These are phyloP conservation scores for Saturnispora ahearnii DNA, from an alignment of 805 yeast species.

Conservation along the genomic window DNA sequence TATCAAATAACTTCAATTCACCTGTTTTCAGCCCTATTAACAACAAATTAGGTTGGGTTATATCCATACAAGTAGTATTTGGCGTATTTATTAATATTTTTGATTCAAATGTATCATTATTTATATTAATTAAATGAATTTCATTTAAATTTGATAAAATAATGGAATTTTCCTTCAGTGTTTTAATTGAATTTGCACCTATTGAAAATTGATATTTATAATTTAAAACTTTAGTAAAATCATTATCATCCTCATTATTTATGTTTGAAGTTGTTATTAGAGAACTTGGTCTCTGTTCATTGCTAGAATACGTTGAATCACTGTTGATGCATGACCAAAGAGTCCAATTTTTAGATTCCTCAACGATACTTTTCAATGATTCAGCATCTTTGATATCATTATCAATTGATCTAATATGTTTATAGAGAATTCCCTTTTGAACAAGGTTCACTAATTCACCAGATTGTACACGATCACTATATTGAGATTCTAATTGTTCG, in stretches of 20 bases:
- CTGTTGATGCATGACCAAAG: neutral
- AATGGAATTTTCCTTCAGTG: neutral
- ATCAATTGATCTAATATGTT: constrained; percentile 55
- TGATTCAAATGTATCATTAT: neutral
- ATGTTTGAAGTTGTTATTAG: neutral
- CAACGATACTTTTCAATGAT: neutral
- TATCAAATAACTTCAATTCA: constrained; percentile 69
- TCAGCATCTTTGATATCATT: neutral
- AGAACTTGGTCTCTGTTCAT: neutral
- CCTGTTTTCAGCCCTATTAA: constrained; percentile 39
- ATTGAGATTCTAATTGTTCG: constrained; percentile 43
- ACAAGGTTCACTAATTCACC: constrained; percentile 77
- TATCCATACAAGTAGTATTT: neutral
- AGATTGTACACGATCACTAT: constrained; percentile 49
- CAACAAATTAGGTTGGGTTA: neutral
- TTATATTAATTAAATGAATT: neutral
- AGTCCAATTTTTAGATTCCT: constrained; percentile 1
- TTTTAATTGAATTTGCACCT: neutral
- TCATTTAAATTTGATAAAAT: constrained; percentile 13
- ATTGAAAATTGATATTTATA: neutral
- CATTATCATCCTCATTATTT: neutral
- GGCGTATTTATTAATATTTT: neutral
- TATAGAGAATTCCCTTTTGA: constrained; percentile 76
- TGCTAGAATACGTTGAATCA: neutral
- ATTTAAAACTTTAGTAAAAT: constrained; percentile 5